Percentiles rank a stretch among this genome's conserved stretches.
These are phyloP conservation scores for Blepharisma stoltei DNA, from an alignment of 73 alveolate species.

Conservation along the genomic window DNA sequence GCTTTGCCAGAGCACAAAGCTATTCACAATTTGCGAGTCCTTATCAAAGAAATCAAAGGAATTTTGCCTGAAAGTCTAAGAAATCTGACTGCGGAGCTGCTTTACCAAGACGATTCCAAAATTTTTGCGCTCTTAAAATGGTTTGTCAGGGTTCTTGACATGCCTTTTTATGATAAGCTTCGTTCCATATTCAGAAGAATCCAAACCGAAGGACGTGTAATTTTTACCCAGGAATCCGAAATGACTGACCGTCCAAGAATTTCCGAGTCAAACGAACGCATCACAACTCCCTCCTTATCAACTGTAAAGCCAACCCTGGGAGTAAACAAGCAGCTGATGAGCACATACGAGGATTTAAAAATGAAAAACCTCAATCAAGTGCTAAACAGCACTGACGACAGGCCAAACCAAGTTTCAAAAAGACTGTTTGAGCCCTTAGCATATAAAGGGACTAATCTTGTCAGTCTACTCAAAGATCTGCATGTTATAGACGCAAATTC, in stretches of 20 bases:
- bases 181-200: background rate
- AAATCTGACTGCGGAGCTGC: background rate
- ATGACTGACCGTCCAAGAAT: too few species aligned
- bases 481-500: background rate
- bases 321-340: background rate
- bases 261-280: too few species aligned
- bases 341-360: too few species aligned
- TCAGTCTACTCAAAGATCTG: background rate
- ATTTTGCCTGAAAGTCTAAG: background rate
- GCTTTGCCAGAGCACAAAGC: slow-evolving; percentile 6
- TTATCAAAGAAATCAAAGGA: background rate
- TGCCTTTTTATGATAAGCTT: slow-evolving; percentile 18
- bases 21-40: background rate
- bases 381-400: background rate
- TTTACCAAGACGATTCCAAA: background rate
- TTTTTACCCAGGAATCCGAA: too few species aligned
- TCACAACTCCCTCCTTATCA: background rate
- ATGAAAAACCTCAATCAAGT: background rate
- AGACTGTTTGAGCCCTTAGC: background rate
- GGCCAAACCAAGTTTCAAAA: background rate
- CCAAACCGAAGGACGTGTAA: too few species aligned
- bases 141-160: slow-evolving; percentile 14
- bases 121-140: background rate
- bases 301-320: background rate
- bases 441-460: background rate